Conservation (phyloP, 345 rosid species). For the Eutrema heterophyllum region DNA sequence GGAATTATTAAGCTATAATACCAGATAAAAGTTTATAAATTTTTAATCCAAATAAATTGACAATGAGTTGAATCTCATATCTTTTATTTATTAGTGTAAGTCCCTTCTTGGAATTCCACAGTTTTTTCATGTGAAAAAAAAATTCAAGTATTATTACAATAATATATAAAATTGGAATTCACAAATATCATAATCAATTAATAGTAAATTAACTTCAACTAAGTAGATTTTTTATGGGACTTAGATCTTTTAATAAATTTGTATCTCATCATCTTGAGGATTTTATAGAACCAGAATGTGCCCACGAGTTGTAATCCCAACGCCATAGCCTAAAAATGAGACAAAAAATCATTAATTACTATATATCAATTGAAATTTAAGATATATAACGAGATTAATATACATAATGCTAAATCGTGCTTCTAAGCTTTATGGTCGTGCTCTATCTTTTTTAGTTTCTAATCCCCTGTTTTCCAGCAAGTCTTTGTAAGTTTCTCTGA, state of each 20-base stretch:
- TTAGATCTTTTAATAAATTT: slow-evolving; percentile 36
- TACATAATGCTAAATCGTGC: too few relatives aligned
- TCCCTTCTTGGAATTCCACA: neutral
- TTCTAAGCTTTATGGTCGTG: too few relatives aligned
- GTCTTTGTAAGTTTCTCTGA: too few relatives aligned
- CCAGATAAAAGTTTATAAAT: too few relatives aligned
- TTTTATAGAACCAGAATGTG: slow-evolving; percentile 87
- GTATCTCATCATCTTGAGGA: slow-evolving; percentile 62
- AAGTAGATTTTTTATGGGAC: neutral
- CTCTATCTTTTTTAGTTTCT: too few relatives aligned
- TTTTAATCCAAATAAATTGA: too few relatives aligned
- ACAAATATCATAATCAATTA: neutral
- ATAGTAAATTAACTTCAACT: neutral
- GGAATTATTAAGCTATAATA: too few relatives aligned
- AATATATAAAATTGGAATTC: neutral
- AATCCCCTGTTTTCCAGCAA: too few relatives aligned
- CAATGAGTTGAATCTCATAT: neutral
- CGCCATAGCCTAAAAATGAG: slow-evolving; percentile 52
- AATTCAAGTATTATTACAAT: neutral
- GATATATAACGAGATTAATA: neutral
- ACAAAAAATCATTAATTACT: neutral
- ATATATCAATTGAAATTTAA: neutral
- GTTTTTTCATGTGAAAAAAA: neutral
- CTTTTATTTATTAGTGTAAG: neutral
- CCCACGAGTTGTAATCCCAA: slow-evolving; percentile 69